Conservation (phyloP, 148 eudicot genomes). For the Tetragonia tetragonoides region DNA sequence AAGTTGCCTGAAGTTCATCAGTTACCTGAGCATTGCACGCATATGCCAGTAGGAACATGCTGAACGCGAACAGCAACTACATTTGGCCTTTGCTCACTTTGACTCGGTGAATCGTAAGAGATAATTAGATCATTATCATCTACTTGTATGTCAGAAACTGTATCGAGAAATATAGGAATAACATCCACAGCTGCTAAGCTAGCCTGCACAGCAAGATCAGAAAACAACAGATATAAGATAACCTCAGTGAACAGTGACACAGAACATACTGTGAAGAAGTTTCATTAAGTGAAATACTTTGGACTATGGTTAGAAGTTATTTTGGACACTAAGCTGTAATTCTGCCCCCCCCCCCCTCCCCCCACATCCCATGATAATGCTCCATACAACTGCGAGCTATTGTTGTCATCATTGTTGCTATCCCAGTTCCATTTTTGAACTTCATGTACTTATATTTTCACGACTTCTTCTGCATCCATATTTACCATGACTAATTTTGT, state of each 20-base stretch:
- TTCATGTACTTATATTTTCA: neutral
- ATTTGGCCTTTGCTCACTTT: slow-evolving; percentile 25
- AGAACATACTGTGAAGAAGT: neutral
- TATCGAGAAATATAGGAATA: slow-evolving; percentile 72
- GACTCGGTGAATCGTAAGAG: slow-evolving; percentile 34
- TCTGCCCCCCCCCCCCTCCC: too few relatives aligned
- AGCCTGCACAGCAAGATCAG: slow-evolving; percentile 39
- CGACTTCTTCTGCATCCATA: neutral
- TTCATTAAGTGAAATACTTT: neutral
- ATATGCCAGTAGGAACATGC: slow-evolving; percentile 78
- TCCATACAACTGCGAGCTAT: neutral
- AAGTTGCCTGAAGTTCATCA: neutral
- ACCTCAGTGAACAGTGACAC: neutral
- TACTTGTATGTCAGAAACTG: slow-evolving; percentile 44
- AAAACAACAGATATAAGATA: neutral
- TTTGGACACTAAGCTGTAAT: neutral
- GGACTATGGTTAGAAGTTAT: neutral
- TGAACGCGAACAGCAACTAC: slow-evolving; percentile 40
- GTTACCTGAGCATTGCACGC: slow-evolving; percentile 70
- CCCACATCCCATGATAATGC: neutral
- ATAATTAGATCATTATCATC: slow-evolving; percentile 57
- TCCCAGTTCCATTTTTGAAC: too few relatives aligned
- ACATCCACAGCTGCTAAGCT: slow-evolving; percentile 69
- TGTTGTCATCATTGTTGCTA: neutral
- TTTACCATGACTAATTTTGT: neutral